Conservation (phyloP, 768 basidiomycete genomes). For the Tylopilus felleus region DNA sequence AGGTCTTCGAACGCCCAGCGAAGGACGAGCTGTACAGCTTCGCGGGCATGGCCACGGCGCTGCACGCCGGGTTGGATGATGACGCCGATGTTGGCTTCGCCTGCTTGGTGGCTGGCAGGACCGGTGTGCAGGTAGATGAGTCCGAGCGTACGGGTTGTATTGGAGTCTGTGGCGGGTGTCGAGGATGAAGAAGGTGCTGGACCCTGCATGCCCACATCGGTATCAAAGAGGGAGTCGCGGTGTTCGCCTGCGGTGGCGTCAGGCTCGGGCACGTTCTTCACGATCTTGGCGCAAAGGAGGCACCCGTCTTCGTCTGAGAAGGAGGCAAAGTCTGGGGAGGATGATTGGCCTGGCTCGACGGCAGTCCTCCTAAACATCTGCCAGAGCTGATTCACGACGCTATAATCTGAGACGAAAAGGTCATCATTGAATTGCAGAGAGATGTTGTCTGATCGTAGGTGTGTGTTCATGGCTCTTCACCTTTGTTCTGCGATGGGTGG, state of each 20-base stretch:
- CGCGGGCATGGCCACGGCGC: constrained; percentile 42
- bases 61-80: constrained; percentile 39
- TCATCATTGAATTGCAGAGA: constrained; percentile 1
- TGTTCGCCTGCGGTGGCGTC: too few species aligned
- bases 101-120: constrained; percentile 17
- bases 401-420: neutral
- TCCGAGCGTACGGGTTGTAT: constrained; percentile 4
- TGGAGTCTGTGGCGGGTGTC: fast-evolving
- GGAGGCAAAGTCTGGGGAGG: constrained; percentile 17
- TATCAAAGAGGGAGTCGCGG: neutral
- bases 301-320: constrained; percentile 32
- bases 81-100: constrained; percentile 59
- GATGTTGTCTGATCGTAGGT: constrained; percentile 13
- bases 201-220: neutral
- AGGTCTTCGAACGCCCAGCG: constrained; percentile 42
- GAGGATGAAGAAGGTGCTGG: neutral
- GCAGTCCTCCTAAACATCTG: constrained; percentile 18
- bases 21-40: constrained; percentile 45
- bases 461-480: constrained; percentile 4
- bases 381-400: constrained; percentile 18
- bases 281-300: constrained; percentile 26
- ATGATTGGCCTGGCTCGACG: constrained; percentile 28
- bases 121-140: constrained; percentile 28
- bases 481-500: neutral
- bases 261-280: neutral